Evolutionary conservation across 768 basidiomycete species (phyloP).

Genomic region (Pulveroboletus sp.): DNA sequence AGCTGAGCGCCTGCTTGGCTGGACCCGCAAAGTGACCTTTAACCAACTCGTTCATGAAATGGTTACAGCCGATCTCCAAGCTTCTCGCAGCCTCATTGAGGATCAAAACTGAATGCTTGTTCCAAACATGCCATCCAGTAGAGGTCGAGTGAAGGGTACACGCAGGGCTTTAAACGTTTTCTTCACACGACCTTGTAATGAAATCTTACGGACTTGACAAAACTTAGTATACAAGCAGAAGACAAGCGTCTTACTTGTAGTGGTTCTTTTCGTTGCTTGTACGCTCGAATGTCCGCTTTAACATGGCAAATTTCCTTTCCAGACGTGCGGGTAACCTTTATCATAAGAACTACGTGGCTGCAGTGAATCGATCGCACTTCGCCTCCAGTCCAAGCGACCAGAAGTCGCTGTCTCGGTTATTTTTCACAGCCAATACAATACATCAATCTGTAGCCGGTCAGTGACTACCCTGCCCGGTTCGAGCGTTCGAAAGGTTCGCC

Average conservation of each 20-base stretch:
- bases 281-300: neutral
- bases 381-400: neutral
- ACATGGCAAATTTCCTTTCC: neutral
- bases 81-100: slow-evolving; percentile 69
- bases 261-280: neutral
- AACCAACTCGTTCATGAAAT: slow-evolving; percentile 86
- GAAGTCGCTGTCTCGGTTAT: neutral
- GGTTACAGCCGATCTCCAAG: slow-evolving; percentile 78
- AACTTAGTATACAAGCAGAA: slow-evolving; percentile 3
- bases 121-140: neutral
- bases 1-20: slow-evolving; percentile 83
- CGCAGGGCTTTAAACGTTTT: neutral
- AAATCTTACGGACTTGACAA: neutral
- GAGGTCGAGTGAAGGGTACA: neutral
- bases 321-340: too few species aligned
- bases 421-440: slow-evolving; percentile 1
- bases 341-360: neutral
- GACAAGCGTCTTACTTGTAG: neutral
- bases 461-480: slow-evolving; percentile 43
- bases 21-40: slow-evolving; percentile 85
- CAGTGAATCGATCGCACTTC: neutral
- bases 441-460: slow-evolving; percentile 9
- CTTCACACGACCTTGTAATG: slow-evolving; percentile 2
- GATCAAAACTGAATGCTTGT: slow-evolving; percentile 61
- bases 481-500: slow-evolving; percentile 69